Evolutionary conservation across 2,329 filamentous ascomycete genomes (phyloP).

Genomic region (Pseudopyrenochaeta lycopersici): DNA sequence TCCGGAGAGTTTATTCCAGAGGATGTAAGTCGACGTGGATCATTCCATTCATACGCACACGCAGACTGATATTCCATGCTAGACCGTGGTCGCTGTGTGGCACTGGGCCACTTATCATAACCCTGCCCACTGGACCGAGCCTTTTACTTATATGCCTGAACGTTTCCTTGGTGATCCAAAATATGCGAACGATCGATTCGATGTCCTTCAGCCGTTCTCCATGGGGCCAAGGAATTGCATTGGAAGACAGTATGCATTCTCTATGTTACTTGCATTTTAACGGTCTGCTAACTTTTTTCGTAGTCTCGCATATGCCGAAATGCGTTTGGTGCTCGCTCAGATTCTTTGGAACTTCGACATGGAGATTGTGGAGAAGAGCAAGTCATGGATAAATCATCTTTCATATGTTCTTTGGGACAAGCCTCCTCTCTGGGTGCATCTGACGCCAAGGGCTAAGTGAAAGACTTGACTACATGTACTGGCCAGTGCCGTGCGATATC

Average conservation of each 20-base stretch:
- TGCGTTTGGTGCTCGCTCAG: constrained; percentile 17
- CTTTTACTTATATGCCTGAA: not conserved
- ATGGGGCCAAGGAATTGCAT: constrained; percentile 22
- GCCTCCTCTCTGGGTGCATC: not conserved
- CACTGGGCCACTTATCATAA: not conserved
- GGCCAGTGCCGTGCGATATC: too few species aligned
- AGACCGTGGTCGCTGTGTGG: too few species aligned
- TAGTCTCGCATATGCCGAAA: constrained; percentile 28
- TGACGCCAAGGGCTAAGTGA: not conserved
- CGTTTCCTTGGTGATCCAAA: not conserved
- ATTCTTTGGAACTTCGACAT: constrained; percentile 20
- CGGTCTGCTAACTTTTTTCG: not conserved
- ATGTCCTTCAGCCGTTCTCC: constrained; percentile 18
- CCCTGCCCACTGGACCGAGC: not conserved
- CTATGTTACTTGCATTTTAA: not conserved
- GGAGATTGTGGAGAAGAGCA: not conserved
- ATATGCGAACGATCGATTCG: not conserved
- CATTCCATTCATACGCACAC: too few species aligned
- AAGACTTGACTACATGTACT: too few species aligned
- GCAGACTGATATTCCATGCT: too few species aligned
- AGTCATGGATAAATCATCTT: not conserved
- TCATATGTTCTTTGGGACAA: not conserved
- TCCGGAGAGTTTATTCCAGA: too few species aligned
- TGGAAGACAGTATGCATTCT: constrained; percentile 10
- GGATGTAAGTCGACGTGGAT: too few species aligned